Conservation (phyloP, 352 stramenopile species). For the Pythium scleroteichum region DNA sequence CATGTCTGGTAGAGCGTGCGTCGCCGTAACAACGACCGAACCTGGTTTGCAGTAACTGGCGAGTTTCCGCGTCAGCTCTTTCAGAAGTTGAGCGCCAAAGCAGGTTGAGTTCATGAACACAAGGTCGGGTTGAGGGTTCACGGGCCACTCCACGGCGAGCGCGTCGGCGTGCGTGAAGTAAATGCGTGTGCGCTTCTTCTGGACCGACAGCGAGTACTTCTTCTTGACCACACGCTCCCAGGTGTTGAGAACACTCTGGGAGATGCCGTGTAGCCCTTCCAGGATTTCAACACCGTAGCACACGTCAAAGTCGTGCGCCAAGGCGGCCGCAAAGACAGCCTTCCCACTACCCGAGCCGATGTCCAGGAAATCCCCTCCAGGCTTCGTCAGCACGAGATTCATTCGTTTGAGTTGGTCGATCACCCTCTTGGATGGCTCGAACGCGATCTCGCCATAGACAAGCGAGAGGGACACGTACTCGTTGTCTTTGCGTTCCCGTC, state of each 20-base stretch:
- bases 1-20: constrained; percentile 45
- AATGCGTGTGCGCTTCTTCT: constrained; percentile 75
- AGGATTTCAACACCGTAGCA: constrained; percentile 89
- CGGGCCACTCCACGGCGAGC: constrained; percentile 67
- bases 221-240: constrained; percentile 67
- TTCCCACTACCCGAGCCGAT: constrained; percentile 88
- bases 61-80: constrained; percentile 48
- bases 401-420: constrained; percentile 61
- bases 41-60: constrained; percentile 49
- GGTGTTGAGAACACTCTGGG: constrained; percentile 43
- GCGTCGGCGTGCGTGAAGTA: constrained; percentile 75
- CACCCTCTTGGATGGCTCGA: constrained; percentile 71
- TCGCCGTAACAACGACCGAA: constrained; percentile 62
- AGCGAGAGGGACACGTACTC: constrained; percentile 70
- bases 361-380: constrained; percentile 83
- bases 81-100: constrained; percentile 73
- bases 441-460: constrained; percentile 90
- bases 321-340: constrained; percentile 79
- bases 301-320: constrained; percentile 87
- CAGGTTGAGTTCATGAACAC: constrained; percentile 92
- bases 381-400: constrained; percentile 59
- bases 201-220: constrained; percentile 41
- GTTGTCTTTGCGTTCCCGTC: constrained; percentile 49
- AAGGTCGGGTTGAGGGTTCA: constrained; percentile 45
- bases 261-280: constrained; percentile 65